Evolutionary conservation across 352 stramenopile genomes (phyloP).

Genomic region (Pythium oligandrum): DNA sequence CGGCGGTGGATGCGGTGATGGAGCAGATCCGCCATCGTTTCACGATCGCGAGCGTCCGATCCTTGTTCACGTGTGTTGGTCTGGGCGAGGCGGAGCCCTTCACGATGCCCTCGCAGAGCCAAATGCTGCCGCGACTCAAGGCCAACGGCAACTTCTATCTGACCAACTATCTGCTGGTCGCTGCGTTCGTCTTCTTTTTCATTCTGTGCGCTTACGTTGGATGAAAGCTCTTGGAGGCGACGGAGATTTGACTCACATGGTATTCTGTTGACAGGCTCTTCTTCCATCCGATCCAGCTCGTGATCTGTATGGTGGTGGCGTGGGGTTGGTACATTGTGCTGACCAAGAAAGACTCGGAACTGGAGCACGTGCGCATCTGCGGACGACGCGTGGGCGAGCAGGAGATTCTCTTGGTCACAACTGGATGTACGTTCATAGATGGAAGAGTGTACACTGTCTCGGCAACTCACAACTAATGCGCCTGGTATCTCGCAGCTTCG

Average conservation of each 20-base stretch:
- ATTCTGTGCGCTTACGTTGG: constrained; percentile 29
- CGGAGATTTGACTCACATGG: background rate
- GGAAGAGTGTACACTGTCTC: background rate
- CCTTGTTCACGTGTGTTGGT: constrained; percentile 60
- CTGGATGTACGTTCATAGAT: constrained; percentile 33
- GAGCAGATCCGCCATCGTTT: constrained; percentile 37
- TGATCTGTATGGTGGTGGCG: constrained; percentile 55
- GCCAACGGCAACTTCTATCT: constrained; percentile 70
- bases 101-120: constrained; percentile 40
- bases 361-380: constrained; percentile 46
- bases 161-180: constrained; percentile 70
- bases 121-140: constrained; percentile 49
- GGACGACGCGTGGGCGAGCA: constrained; percentile 56
- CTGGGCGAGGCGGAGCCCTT: constrained; percentile 60
- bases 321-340: constrained; percentile 67
- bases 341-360: constrained; percentile 42
- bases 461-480: background rate
- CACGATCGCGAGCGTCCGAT: constrained; percentile 37
- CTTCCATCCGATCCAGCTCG: constrained; percentile 64
- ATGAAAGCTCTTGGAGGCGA: background rate
- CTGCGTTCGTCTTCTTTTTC: constrained; percentile 54
- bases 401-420: constrained; percentile 57
- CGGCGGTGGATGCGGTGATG: constrained; percentile 27
- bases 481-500: constrained; percentile 28
- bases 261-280: constrained; percentile 33